phyloP scores from a whole-genome alignment of 768 basidiomycete species.

The Mycena pura region DNA sequence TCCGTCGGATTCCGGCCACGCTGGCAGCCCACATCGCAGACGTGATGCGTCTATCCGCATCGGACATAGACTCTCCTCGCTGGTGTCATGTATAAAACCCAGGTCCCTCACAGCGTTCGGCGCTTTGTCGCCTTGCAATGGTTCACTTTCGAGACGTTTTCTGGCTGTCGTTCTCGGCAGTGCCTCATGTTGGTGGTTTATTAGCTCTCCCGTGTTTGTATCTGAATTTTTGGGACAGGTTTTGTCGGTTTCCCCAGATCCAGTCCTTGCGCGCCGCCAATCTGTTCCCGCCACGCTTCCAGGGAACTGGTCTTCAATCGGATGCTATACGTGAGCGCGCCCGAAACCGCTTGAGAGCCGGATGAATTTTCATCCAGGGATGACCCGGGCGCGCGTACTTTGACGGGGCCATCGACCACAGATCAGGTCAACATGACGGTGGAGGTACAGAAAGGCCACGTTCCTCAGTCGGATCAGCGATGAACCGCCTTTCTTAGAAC shows the following conservation, averaged over 20 bases:
- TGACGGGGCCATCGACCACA: slow-evolving; percentile 53
- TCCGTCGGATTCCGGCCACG: too few relatives aligned
- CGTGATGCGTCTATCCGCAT: too few relatives aligned
- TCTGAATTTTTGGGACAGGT: neutral
- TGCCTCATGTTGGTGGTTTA: too few relatives aligned
- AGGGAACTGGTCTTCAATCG: slow-evolving; percentile 59
- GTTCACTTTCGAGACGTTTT: too few relatives aligned
- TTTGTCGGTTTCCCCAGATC: neutral
- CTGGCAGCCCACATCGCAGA: too few relatives aligned
- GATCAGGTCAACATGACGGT: slow-evolving; percentile 66
- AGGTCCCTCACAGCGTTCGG: too few relatives aligned
- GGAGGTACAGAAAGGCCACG: slow-evolving; percentile 31
- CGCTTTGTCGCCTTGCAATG: too few relatives aligned
- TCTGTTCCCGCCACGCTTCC: slow-evolving; percentile 54
- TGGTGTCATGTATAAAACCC: too few relatives aligned
- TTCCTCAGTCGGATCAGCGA: neutral
- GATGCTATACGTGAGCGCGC: slow-evolving; percentile 64
- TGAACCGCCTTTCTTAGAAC: slow-evolving; percentile 3
- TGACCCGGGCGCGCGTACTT: slow-evolving; percentile 61
- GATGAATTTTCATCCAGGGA: slow-evolving; percentile 47
- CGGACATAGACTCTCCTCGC: too few relatives aligned
- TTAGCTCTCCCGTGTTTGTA: too few relatives aligned
- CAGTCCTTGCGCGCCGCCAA: slow-evolving; percentile 42
- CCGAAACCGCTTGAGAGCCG: too few relatives aligned
- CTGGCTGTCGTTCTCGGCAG: too few relatives aligned